These are phyloP conservation scores for Grosmannia huntii DNA, from an alignment of 2,329 filamentous ascomycete genomes.

Conservation along the genomic window DNA sequence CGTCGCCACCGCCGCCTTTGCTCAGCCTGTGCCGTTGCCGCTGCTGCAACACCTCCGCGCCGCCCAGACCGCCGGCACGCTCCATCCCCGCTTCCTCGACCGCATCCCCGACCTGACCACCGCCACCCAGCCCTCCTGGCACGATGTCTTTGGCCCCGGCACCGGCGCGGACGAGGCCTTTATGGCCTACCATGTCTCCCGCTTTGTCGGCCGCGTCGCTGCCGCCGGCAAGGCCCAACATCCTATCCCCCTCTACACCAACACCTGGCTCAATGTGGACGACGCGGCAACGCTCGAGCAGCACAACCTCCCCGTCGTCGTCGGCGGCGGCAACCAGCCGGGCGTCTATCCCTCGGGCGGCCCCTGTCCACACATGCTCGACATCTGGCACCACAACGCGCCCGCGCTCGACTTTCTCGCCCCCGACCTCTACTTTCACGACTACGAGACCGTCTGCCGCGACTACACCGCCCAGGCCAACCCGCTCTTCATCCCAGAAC, in stretches of 20 bases:
- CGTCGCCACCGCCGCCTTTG: slow-evolving; percentile 28
- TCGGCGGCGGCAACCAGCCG: slow-evolving; percentile 18
- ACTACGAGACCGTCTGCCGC: slow-evolving; percentile 19
- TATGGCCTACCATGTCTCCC: slow-evolving; percentile 23
- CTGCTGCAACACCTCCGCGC: slow-evolving; percentile 4
- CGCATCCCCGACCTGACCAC: neutral
- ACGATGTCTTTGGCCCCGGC: slow-evolving; percentile 17
- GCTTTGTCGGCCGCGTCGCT: slow-evolving; percentile 22
- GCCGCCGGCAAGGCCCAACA: slow-evolving; percentile 22
- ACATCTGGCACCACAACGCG: slow-evolving; percentile 30
- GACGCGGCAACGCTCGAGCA: slow-evolving; percentile 17
- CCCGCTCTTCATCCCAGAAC: slow-evolving; percentile 39
- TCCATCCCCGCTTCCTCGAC: neutral
- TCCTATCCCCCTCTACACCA: slow-evolving; percentile 21
- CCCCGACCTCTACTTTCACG: slow-evolving; percentile 29
- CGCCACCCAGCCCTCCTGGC: slow-evolving; percentile 12
- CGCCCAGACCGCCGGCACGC: neutral
- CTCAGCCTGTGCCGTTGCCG: slow-evolving; percentile 13
- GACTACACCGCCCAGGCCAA: slow-evolving; percentile 10
- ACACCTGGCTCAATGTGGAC: slow-evolving; percentile 18
- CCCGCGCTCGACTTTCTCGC: slow-evolving; percentile 31
- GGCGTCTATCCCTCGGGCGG: slow-evolving; percentile 33
- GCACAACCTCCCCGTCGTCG: neutral
- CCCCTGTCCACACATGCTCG: slow-evolving; percentile 25
- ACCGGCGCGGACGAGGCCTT: slow-evolving; percentile 21